Evolutionary conservation across 2,329 filamentous ascomycete genomes (phyloP), one percentile per base, ranked within the genome.

Genomic region (Aulographum hederae): DNA sequence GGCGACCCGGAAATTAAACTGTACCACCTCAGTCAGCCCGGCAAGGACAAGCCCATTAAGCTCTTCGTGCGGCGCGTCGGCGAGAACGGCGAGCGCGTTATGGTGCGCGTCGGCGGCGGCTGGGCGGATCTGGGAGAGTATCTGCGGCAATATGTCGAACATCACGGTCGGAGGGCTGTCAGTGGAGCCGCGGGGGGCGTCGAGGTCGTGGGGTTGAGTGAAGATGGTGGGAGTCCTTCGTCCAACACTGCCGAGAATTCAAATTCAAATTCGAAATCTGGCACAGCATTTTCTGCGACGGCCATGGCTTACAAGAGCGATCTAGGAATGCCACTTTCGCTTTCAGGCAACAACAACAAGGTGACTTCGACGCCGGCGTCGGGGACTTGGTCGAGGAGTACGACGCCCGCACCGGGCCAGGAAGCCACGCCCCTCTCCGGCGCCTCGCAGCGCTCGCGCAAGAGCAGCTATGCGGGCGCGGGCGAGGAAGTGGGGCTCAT

Each of bases 121-220:
- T 98, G 89, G 89, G 84, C 85, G 11, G 89, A 98, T 52, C 61
- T 98, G 14, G 86, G 79, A 23, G 89, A 95, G 52, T 98, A 94
- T 47, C 64, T 98, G 26, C 78, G 84, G 43, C 82, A 93, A 51
- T 98, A 94, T 45, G 85, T 84, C 5, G 73, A 74, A 36, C 89
- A 98, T 48, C 89, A 98, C 49, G 79, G 80, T 27, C 74, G 80
- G n/a, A 73, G 69, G 28, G 62, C 66, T 18, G 61, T 67, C 14
- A 63, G 60, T 18, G 67, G 69, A 23, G 60, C 60, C 10, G 58
- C n/a, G 8, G n/a, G 21, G 8, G n/a, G 57, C 21, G 58, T 73
- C 11, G 67, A 73, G 40, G 58, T 73, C 12, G 54, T 67, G 32
- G 66, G 63, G 8, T 46, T 65, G 15, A 26, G 27, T 16, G 31